These are phyloP conservation scores for Raddia distichophylla DNA, from an alignment of 176 grass and related monocot species.

Conservation along the genomic window DNA sequence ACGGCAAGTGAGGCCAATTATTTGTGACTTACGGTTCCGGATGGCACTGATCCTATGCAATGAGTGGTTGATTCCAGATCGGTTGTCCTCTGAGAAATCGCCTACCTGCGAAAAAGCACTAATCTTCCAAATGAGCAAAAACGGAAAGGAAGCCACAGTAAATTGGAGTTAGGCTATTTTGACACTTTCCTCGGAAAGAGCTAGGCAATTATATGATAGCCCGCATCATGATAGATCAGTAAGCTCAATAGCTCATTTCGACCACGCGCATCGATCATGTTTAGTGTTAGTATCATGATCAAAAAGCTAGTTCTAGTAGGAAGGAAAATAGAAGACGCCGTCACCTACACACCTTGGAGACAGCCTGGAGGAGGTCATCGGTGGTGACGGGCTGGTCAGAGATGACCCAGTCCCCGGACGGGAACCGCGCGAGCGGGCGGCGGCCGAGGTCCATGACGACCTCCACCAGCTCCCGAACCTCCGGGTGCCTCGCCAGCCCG, in stretches of 20 bases:
- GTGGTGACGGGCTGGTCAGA: constrained; percentile 65
- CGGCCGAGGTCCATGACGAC: constrained; percentile 95
- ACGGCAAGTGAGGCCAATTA: constrained; percentile 94
- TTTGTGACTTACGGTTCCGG: constrained; percentile 78
- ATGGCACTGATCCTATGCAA: constrained; percentile 97
- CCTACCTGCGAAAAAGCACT: constrained; percentile 63
- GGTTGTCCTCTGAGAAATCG: constrained; percentile 90
- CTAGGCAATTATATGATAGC: not conserved
- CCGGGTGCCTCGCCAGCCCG: constrained; percentile 63
- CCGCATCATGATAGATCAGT: not conserved
- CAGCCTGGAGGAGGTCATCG: constrained; percentile 79
- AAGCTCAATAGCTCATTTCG: not conserved
- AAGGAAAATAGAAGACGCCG: not conserved
- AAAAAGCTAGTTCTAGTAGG: not conserved
- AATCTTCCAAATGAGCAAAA: not conserved
- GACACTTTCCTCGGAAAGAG: not conserved
- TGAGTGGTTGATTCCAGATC: constrained; percentile 91
- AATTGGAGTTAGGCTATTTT: not conserved
- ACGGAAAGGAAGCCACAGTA: not conserved
- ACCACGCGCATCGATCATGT: not conserved
- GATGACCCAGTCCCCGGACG: constrained; percentile 87
- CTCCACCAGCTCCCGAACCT: constrained; percentile 86
- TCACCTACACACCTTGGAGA: constrained; percentile 65
- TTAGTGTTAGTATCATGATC: not conserved
- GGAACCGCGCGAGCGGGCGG: constrained; percentile 80